Conservation (phyloP, 805 yeast genomes). For the Lipomyces lipofer region DNA sequence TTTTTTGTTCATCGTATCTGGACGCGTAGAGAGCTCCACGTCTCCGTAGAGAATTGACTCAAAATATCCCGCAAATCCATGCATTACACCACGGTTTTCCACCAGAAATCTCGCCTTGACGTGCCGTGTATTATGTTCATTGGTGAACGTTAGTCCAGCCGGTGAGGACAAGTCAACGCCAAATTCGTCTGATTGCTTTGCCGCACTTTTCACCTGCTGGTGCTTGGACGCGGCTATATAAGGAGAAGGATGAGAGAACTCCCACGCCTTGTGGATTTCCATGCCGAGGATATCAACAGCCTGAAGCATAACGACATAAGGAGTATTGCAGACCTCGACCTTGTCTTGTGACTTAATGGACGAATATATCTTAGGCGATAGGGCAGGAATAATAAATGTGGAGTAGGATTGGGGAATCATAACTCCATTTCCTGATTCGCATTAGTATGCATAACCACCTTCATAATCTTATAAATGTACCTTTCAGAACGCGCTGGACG, state of each 20-base stretch:
- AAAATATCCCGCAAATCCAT: slow-evolving; percentile 77
- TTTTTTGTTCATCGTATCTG: slow-evolving; percentile 39
- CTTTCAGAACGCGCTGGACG: slow-evolving; percentile 45
- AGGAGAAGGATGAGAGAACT: slow-evolving; percentile 54
- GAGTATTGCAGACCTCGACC: slow-evolving; percentile 37
- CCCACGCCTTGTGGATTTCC: slow-evolving; percentile 58
- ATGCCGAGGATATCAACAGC: slow-evolving; percentile 49
- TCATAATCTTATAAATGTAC: slow-evolving; percentile 37
- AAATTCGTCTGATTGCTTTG: background rate
- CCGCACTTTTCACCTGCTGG: background rate
- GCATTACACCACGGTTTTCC: slow-evolving; percentile 55
- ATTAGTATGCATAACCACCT: slow-evolving; percentile 9
- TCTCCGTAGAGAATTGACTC: slow-evolving; percentile 67
- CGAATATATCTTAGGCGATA: slow-evolving; percentile 53
- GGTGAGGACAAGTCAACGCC: background rate
- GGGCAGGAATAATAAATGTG: slow-evolving; percentile 66
- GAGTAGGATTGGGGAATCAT: slow-evolving; percentile 64
- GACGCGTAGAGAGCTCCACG: slow-evolving; percentile 53
- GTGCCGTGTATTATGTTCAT: slow-evolving; percentile 32
- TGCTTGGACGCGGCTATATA: background rate
- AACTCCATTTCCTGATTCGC: slow-evolving; percentile 43
- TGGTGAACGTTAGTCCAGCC: slow-evolving; percentile 5
- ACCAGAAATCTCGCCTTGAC: slow-evolving; percentile 45
- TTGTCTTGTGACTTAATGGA: slow-evolving; percentile 26
- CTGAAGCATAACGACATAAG: slow-evolving; percentile 48